Evolutionary conservation across 164 flowering plant species (phyloP).

Genomic region (Cinnamomum micranthum): DNA sequence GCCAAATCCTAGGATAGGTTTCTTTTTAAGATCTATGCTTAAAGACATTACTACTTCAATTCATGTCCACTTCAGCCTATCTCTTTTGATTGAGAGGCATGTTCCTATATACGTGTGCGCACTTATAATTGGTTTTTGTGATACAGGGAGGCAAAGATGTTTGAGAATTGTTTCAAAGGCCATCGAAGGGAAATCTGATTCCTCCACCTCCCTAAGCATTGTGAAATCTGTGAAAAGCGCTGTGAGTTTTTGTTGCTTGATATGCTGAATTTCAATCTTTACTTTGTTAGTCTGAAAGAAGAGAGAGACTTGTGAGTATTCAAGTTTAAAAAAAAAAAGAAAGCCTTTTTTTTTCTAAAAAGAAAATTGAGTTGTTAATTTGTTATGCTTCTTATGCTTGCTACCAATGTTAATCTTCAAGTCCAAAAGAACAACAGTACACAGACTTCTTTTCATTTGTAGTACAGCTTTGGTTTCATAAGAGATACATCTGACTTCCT

Average conservation of each 20-base stretch:
- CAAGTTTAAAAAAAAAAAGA: background rate
- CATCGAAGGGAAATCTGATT: conserved; percentile 63
- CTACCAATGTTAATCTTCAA: no score
- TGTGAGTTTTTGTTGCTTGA: conserved; percentile 37
- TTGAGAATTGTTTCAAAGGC: conserved; percentile 49
- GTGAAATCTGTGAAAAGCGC: conserved; percentile 66
- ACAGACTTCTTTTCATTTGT: no score
- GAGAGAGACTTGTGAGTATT: background rate
- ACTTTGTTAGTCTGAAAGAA: background rate
- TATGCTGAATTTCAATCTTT: background rate
- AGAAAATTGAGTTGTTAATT: no score
- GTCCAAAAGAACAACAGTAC: no score
- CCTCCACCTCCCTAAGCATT: conserved; percentile 58
- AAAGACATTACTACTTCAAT: no score
- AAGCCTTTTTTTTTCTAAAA: background rate
- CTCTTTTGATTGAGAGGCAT: no score
- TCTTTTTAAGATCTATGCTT: no score
- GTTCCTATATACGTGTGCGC: no score
- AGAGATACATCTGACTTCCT: no score
- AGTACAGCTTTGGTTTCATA: background rate
- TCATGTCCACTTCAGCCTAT: no score
- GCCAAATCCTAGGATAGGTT: no score
- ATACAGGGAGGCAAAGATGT: conserved; percentile 38
- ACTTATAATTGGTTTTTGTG: background rate
- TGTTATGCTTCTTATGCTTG: no score